Percentiles rank a stretch among this genome's conserved stretches.
Evolutionary conservation across 2,329 filamentous ascomycete species (phyloP).

Genomic region (Emmonsiellopsis sp.): DNA sequence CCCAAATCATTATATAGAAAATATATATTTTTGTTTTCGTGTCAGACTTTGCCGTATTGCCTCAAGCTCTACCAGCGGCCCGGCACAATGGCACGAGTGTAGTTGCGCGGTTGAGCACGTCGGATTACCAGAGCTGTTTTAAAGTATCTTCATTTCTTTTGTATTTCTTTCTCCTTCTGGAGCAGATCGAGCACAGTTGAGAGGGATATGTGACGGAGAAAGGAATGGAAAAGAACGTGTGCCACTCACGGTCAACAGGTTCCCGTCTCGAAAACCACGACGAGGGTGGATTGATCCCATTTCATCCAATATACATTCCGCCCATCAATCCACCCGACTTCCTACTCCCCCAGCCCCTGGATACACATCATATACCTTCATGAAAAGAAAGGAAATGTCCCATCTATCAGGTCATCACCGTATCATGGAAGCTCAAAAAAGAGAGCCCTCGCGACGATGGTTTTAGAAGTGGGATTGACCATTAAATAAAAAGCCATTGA

Average conservation of each 20-base stretch:
- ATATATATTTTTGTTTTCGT: no score
- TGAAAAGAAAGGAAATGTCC: conserved; percentile 23
- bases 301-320: no score
- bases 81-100: conserved; percentile 12
- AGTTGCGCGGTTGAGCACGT: conserved; percentile 32
- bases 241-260: no score
- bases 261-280: no score
- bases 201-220: conserved; percentile 2
- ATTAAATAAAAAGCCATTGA: conserved; percentile 21
- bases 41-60: conserved; percentile 37
- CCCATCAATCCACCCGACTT: no score
- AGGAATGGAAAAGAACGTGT: background rate
- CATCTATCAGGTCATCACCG: conserved; percentile 40
- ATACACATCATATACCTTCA: no score
- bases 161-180: background rate
- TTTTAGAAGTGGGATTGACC: conserved; percentile 60
- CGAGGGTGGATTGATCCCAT: no score
- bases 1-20: background rate
- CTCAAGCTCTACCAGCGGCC: conserved; percentile 35
- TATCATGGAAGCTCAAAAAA: conserved; percentile 29
- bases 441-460: conserved; percentile 60
- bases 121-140: conserved; percentile 36
- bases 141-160: conserved; percentile 34
- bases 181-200: background rate
- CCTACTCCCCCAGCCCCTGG: no score